Conservation (phyloP, 176 grass and related monocot genomes). For the Aegilops speltoides region DNA sequence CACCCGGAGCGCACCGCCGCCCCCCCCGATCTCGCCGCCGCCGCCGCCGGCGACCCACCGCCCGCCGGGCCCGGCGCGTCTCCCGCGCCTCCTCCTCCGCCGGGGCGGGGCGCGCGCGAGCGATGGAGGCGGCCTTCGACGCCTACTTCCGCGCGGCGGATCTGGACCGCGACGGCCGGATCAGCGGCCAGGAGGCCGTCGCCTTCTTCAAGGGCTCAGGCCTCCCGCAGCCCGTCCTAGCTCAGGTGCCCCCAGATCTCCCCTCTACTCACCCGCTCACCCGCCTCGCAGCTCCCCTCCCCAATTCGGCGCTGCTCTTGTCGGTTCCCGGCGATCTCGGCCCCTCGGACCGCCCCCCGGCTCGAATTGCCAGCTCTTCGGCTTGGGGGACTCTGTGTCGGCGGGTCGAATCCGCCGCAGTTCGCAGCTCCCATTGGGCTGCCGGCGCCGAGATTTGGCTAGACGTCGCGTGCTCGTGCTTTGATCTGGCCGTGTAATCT, state of each 20-base stretch:
- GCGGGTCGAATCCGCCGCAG: background rate
- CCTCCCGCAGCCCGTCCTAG: conserved; percentile 82
- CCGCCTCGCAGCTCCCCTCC: too few species aligned
- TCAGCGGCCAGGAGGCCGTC: conserved; percentile 91
- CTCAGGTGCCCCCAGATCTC: conserved; percentile 67
- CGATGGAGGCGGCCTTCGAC: conserved; percentile 72
- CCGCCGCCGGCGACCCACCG: conserved; percentile 8
- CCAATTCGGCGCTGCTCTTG: background rate
- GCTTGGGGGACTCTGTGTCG: background rate
- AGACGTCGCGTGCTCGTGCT: background rate
- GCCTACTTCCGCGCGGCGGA: conserved; percentile 91
- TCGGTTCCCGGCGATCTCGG: background rate
- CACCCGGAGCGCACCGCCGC: background rate
- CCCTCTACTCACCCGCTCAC: too few species aligned
- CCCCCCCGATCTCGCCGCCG: conserved; percentile 35
- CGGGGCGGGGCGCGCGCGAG: background rate
- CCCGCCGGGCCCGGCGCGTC: background rate
- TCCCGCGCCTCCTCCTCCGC: background rate
- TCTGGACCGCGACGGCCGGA: conserved; percentile 94
- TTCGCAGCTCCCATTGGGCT: background rate
- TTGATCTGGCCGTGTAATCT: background rate
- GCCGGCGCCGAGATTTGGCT: background rate
- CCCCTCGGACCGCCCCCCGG: background rate
- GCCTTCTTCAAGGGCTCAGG: conserved; percentile 88
- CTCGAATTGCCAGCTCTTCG: background rate